These are phyloP conservation scores for Stephanocyclus meneghinianus DNA, from an alignment of 352 stramenopile species.

Conservation along the genomic window DNA sequence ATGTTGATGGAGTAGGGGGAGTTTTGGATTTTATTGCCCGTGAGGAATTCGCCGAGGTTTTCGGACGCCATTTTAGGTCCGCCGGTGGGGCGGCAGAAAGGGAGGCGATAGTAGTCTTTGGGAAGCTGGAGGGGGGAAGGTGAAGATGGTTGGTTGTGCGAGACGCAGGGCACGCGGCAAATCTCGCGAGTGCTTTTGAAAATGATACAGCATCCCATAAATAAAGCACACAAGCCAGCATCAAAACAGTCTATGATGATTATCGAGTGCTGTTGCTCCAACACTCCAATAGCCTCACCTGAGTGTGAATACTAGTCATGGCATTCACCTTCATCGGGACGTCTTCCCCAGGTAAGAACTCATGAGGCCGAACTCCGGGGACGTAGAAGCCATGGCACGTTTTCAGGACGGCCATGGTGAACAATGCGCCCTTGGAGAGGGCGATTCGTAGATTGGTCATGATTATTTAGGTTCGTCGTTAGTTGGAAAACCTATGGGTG, in stretches of 20 bases:
- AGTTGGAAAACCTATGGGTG: not conserved
- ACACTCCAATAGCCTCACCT: constrained; percentile 70
- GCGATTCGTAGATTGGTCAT: constrained; percentile 35
- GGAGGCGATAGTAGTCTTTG: constrained; percentile 96
- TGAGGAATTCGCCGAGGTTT: constrained; percentile 99
- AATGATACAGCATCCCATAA: not conserved
- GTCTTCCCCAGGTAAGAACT: constrained; percentile 64
- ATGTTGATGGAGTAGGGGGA: constrained; percentile 86
- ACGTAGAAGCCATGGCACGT: constrained; percentile 72
- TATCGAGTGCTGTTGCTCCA: not conserved
- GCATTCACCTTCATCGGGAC: constrained; percentile 83
- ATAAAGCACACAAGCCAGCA: not conserved
- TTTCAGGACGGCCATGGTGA: constrained; percentile 24
- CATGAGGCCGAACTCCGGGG: constrained; percentile 68
- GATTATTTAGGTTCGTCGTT: constrained; percentile 8
- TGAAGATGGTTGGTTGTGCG: not conserved
- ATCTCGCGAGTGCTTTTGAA: not conserved
- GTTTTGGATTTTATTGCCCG: constrained; percentile 99
- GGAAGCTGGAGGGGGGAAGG: constrained; percentile 84
- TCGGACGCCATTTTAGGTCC: constrained; percentile 93
- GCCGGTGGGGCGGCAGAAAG: constrained; percentile 89
- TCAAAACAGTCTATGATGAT: too few species aligned
- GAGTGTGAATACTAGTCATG: constrained; percentile 81
- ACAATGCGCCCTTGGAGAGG: constrained; percentile 23
- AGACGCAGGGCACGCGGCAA: not conserved